Conservation (phyloP, 768 basidiomycete species). For the Lepiota venenata region DNA sequence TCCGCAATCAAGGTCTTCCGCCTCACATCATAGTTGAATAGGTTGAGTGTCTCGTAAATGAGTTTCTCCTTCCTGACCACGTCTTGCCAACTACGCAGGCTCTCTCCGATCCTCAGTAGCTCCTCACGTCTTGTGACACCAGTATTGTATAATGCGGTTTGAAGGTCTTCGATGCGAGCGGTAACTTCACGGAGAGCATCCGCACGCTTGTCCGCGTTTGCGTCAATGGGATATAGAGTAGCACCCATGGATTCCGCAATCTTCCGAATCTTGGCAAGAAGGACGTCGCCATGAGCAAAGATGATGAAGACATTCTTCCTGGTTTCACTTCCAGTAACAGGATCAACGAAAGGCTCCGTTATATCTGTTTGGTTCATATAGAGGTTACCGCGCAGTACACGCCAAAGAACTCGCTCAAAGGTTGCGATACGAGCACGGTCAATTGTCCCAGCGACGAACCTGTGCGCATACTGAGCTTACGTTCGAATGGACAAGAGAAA, state of each 20-base stretch:
- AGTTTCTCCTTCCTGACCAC: slow-evolving; percentile 94
- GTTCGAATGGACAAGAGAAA: neutral
- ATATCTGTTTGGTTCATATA: slow-evolving; percentile 99
- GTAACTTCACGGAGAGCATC: slow-evolving; percentile 89
- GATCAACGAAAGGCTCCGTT: slow-evolving; percentile 87
- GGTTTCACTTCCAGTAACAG: slow-evolving; percentile 75
- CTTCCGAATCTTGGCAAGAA: slow-evolving; percentile 95
- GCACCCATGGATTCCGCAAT: slow-evolving; percentile 99
- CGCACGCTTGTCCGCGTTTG: slow-evolving; percentile 88
- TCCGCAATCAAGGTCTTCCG: slow-evolving; percentile 95
- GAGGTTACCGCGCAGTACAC: slow-evolving; percentile 93
- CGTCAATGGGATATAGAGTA: slow-evolving; percentile 93
- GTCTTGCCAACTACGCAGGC: slow-evolving; percentile 86
- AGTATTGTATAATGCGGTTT: slow-evolving; percentile 88
- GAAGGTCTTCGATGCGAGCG: slow-evolving; percentile 85
- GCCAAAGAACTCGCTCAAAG: slow-evolving; percentile 97
- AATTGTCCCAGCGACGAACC: slow-evolving; percentile 95
- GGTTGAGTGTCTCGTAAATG: slow-evolving; percentile 93
- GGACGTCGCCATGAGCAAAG: slow-evolving; percentile 91
- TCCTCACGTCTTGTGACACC: slow-evolving; percentile 78
- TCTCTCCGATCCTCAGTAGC: slow-evolving; percentile 81
- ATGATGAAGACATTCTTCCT: slow-evolving; percentile 99
- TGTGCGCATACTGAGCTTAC: slow-evolving; percentile 24
- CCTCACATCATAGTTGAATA: slow-evolving; percentile 92
- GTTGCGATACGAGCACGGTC: slow-evolving; percentile 89